Conservation (phyloP, 805 yeast genomes). For the Schizosaccharomyces osmophilus region DNA sequence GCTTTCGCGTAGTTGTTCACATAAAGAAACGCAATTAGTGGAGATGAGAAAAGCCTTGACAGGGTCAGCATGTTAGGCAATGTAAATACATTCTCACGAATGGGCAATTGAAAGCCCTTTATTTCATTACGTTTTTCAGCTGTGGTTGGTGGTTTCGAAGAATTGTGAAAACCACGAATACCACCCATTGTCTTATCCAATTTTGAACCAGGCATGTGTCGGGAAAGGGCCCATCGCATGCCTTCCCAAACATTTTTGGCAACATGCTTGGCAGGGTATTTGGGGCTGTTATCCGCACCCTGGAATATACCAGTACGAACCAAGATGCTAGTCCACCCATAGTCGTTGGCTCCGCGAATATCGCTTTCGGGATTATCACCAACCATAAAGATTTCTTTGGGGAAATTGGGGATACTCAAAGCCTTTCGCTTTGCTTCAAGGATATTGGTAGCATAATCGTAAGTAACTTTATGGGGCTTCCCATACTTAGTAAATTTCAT, state of each 20-base stretch:
- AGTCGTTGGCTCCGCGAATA: conserved; percentile 63
- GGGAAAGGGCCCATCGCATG: conserved; percentile 13
- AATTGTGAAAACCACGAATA: not conserved
- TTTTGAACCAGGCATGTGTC: not conserved
- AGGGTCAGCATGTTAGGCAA: conserved; percentile 69
- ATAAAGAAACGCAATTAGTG: conserved; percentile 59
- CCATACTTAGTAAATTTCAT: conserved; percentile 51
- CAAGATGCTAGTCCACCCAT: conserved; percentile 74
- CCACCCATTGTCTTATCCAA: not conserved
- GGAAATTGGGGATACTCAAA: conserved; percentile 1
- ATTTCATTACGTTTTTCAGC: not conserved
- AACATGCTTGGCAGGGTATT: conserved; percentile 23
- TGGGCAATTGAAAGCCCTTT: not conserved
- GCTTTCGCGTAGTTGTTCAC: conserved; percentile 33
- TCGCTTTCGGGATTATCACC: conserved; percentile 94
- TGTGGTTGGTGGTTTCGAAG: not conserved
- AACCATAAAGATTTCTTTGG: conserved; percentile 47
- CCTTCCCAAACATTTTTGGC: conserved; percentile 30
- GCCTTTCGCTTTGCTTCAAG: conserved; percentile 22
- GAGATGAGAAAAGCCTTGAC: conserved; percentile 60
- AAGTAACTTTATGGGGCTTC: conserved; percentile 56
- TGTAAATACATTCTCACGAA: conserved; percentile 43
- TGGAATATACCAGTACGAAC: conserved; percentile 73
- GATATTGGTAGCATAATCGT: conserved; percentile 59
- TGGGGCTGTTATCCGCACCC: conserved; percentile 20